phyloP scores from a whole-genome alignment of 371 early-diverging fungal genomes.

The Rhizomucor pusillus region DNA sequence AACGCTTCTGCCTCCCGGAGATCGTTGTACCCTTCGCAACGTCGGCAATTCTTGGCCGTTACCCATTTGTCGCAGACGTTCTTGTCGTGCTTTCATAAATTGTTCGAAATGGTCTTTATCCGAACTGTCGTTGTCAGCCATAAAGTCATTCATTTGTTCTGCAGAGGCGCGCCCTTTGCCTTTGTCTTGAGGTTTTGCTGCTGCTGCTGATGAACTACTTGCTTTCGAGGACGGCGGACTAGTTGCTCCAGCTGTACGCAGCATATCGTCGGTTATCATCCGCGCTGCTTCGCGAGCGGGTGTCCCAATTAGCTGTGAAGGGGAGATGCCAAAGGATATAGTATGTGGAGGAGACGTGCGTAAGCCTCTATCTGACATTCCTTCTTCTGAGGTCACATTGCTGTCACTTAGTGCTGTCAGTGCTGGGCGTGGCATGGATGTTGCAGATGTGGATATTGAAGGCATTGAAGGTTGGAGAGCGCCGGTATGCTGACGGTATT shows the following conservation, averaged over 20 bases:
- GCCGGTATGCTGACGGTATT: neutral
- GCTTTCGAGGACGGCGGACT: conserved; percentile 9
- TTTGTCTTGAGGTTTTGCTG: neutral
- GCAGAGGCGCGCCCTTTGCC: neutral
- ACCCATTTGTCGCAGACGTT: conserved; percentile 7
- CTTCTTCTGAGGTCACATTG: neutral
- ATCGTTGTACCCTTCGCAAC: conserved; percentile 1
- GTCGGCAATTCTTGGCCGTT: conserved; percentile 5
- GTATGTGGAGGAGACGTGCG: conserved; percentile 39
- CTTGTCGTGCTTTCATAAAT: conserved; percentile 6
- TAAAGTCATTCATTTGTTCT: neutral
- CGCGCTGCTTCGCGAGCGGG: conserved; percentile 36
- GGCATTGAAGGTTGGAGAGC: no score
- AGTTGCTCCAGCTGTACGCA: conserved; percentile 18
- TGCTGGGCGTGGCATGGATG: neutral
- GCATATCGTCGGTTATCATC: conserved; percentile 27
- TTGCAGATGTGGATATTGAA: neutral
- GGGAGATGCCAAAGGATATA: conserved; percentile 29
- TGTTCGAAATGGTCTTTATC: conserved; percentile 8
- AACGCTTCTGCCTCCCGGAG: conserved; percentile 5
- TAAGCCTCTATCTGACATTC: neutral
- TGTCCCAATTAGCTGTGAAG: conserved; percentile 21
- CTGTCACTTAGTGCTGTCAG: neutral
- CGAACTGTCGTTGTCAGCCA: neutral
- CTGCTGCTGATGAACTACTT: conserved; percentile 1